These are phyloP conservation scores for Ambrosia trifida DNA, from an alignment of 129 eudicot genomes.

Conservation along the genomic window DNA sequence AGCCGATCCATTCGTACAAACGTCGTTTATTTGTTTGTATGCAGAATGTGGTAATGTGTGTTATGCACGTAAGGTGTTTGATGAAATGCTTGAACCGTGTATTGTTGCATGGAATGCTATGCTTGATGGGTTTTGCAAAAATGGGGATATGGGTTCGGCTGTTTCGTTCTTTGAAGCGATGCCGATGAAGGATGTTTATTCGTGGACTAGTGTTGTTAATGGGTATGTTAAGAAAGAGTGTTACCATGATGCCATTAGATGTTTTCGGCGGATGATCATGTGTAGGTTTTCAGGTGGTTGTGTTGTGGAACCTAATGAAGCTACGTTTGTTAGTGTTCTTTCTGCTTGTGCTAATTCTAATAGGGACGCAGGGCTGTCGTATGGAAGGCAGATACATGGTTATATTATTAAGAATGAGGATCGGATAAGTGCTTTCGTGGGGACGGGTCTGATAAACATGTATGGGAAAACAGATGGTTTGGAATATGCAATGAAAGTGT, in stretches of 20 bases:
- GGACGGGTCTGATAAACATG: constrained; percentile 57
- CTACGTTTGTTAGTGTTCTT: constrained; percentile 68
- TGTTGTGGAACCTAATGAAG: constrained; percentile 56
- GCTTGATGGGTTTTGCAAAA: constrained; percentile 70
- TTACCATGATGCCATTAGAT: constrained; percentile 36
- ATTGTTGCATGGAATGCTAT: constrained; percentile 66
- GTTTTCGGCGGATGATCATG: constrained; percentile 49
- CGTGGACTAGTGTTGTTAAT: constrained; percentile 73
- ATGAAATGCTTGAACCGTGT: constrained; percentile 66
- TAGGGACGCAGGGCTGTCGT: constrained; percentile 37
- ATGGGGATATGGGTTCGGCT: constrained; percentile 57
- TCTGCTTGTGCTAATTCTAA: constrained; percentile 52
- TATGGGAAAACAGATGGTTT: constrained; percentile 66
- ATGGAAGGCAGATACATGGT: constrained; percentile 66
- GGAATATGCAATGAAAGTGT: constrained; percentile 46
- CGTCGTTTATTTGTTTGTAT: constrained; percentile 51
- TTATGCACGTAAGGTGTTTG: constrained; percentile 56
- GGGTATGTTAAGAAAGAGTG: constrained; percentile 50
- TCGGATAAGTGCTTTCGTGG: constrained; percentile 45
- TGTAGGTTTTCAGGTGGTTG: constrained; percentile 33
- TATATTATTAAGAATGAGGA: constrained; percentile 56
- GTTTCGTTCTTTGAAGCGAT: constrained; percentile 46
- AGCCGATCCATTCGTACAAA: constrained; percentile 57
- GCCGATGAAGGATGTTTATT: constrained; percentile 53
- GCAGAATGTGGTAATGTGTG: constrained; percentile 33